phyloP scores from a whole-genome alignment of 2,329 filamentous ascomycete genomes.

The Cladosporium velox region DNA sequence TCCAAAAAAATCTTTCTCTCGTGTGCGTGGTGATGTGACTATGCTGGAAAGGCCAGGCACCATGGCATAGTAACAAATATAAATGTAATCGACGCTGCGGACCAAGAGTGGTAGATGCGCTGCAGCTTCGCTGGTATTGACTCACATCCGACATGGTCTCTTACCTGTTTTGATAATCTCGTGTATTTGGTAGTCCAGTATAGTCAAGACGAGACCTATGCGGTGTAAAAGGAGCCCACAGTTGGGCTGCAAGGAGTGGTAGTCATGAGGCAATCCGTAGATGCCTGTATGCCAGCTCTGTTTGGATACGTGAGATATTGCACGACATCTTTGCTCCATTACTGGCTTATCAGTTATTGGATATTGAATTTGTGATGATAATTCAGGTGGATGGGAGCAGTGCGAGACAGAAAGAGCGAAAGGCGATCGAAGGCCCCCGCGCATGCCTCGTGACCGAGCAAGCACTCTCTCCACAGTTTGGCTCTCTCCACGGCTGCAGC shows the following conservation, averaged over 20 bases:
- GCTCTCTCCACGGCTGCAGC: constrained; percentile 4
- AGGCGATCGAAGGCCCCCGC: not conserved
- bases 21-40: not conserved
- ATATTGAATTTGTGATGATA: not conserved
- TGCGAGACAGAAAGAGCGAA: not conserved
- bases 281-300: not conserved
- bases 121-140: not conserved
- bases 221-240: not conserved
- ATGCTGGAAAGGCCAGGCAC: not conserved
- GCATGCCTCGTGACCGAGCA: not conserved
- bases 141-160: not conserved
- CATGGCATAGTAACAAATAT: not conserved
- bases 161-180: no score
- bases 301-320: not conserved
- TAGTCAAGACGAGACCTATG: not conserved
- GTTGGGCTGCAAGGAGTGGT: not conserved
- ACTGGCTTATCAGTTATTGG: not conserved
- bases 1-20: not conserved
- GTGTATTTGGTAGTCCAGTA: not conserved
- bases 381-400: not conserved
- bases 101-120: not conserved
- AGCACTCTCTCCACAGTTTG: constrained; percentile 5
- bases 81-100: not conserved
- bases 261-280: not conserved
- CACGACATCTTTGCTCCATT: not conserved